phyloP scores from a whole-genome alignment of 2,329 filamentous ascomycete genomes.

The Colletotrichum siamense region DNA sequence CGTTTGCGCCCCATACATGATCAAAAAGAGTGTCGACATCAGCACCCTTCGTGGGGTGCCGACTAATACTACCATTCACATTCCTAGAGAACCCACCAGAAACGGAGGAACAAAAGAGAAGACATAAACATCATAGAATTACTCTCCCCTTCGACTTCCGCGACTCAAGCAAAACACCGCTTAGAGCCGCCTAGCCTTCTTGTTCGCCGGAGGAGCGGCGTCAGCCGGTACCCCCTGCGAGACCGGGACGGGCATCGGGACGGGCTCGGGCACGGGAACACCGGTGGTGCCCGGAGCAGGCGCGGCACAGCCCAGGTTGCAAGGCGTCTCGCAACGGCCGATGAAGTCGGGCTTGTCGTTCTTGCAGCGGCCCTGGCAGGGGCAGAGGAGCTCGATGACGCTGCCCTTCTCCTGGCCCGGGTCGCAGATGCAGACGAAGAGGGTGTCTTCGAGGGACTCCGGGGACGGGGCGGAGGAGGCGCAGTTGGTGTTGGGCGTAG shows the following conservation, averaged over 20 bases:
- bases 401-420: conserved; percentile 36
- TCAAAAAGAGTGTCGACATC: conserved; percentile 6
- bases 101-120: neutral
- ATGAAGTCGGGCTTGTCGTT: conserved; percentile 44
- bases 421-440: conserved; percentile 45
- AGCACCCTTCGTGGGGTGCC: conserved; percentile 9
- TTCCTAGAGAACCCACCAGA: neutral
- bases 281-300: neutral
- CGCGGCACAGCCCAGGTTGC: conserved; percentile 35
- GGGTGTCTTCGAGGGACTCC: conserved; percentile 30
- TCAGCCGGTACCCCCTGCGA: neutral
- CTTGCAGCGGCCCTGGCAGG: conserved; percentile 42
- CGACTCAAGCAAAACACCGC: neutral
- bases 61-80: neutral
- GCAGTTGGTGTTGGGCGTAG: conserved; percentile 40
- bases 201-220: neutral
- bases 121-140: neutral
- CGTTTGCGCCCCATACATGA: neutral
- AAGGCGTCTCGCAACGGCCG: conserved; percentile 43
- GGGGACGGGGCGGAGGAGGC: conserved; percentile 32
- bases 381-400: conserved; percentile 41
- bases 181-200: neutral
- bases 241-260: neutral
- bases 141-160: neutral
- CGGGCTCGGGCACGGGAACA: neutral